A percentile compares a stretch with the other conserved stretches of the same genome.
These are phyloP conservation scores for Pisolithus microcarpus DNA, from an alignment of 768 basidiomycete species.

Conservation along the genomic window DNA sequence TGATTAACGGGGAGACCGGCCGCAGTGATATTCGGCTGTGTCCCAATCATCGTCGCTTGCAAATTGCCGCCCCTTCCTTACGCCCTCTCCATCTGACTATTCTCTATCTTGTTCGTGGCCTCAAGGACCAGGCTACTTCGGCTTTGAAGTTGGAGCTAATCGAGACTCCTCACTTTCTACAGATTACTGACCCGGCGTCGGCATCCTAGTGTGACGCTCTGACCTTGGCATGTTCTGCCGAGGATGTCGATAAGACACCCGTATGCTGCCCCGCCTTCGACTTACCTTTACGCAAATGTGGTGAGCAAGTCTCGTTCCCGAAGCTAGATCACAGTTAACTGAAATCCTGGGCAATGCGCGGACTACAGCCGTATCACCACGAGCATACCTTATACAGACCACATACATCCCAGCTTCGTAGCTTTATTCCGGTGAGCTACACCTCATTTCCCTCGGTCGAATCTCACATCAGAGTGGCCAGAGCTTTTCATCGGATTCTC, in stretches of 20 bases:
- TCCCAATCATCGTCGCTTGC: too few relatives aligned
- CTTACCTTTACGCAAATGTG: not conserved
- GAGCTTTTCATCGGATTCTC: not conserved
- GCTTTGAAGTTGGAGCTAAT: too few relatives aligned
- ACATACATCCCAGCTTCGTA: not conserved
- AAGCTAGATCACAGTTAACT: not conserved
- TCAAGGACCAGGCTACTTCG: too few relatives aligned
- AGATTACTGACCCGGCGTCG: too few relatives aligned
- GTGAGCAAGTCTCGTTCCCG: not conserved
- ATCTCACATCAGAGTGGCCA: not conserved
- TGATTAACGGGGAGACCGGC: too few relatives aligned
- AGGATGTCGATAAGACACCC: conserved; percentile 1
- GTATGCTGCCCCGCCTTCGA: not conserved
- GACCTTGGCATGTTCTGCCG: too few relatives aligned
- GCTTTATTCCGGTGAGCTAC: not conserved
- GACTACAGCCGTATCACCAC: not conserved
- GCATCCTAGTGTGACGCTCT: too few relatives aligned
- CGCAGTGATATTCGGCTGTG: too few relatives aligned
- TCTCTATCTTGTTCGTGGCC: too few relatives aligned
- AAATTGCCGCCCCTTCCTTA: too few relatives aligned
- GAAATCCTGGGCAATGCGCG: not conserved
- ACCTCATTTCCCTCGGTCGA: not conserved
- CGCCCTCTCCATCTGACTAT: too few relatives aligned
- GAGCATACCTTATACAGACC: not conserved
- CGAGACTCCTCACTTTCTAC: too few relatives aligned